These are phyloP conservation scores for Aspergillus pseudoglaucus DNA, from an alignment of 2,329 filamentous ascomycete genomes.

Conservation along the genomic window DNA sequence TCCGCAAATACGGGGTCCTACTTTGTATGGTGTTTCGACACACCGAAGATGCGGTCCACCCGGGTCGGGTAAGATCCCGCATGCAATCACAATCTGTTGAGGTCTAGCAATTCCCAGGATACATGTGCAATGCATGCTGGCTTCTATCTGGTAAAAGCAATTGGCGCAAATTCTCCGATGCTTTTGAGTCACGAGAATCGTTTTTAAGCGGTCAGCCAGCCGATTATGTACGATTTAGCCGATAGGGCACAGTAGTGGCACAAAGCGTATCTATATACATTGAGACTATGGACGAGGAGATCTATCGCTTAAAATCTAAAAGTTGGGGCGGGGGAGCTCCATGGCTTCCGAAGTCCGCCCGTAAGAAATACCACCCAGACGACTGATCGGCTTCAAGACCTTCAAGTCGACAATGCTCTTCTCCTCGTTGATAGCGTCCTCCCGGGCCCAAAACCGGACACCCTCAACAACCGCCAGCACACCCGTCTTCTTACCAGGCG, in stretches of 20 bases:
- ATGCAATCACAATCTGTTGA: not conserved
- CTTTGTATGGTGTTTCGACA: too few species aligned
- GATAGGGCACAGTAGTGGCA: too few species aligned
- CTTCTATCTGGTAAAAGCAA: not conserved
- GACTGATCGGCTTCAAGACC: slow-evolving; percentile 67
- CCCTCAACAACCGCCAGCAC: slow-evolving; percentile 75
- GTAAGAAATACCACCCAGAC: slow-evolving; percentile 83
- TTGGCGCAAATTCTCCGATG: not conserved
- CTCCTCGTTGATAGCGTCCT: slow-evolving; percentile 79
- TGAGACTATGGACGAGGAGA: not conserved
- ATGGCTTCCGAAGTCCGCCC: slow-evolving; percentile 61
- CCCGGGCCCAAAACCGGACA: slow-evolving; percentile 77
- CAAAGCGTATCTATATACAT: not conserved
- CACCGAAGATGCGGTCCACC: not conserved
- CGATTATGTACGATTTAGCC: not conserved
- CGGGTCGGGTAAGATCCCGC: not conserved
- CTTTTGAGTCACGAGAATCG: too few species aligned
- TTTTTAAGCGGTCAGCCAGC: not conserved
- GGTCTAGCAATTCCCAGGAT: not conserved
- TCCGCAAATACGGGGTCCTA: not conserved
- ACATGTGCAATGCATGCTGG: too few species aligned
- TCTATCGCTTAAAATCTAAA: slow-evolving; percentile 7
- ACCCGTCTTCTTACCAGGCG: slow-evolving; percentile 66
- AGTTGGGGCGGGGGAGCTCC: slow-evolving; percentile 53
- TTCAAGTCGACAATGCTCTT: slow-evolving; percentile 67